Percentiles rank a stretch among this genome's conserved stretches.
phyloP scores from a whole-genome alignment of 2,329 filamentous ascomycete genomes.

The Trichoderma sp. region DNA sequence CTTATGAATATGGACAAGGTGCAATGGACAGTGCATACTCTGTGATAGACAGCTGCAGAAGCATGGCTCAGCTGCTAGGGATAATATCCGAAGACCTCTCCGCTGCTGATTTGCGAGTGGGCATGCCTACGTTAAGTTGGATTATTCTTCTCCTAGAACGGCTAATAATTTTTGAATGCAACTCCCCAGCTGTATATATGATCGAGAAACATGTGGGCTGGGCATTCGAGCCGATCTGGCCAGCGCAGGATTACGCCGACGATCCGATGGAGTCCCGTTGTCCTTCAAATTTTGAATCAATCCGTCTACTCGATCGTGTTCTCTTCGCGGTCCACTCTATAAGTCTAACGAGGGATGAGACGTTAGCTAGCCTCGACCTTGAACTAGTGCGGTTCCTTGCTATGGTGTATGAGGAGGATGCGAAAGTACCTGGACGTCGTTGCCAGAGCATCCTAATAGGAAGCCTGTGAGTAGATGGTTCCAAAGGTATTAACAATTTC shows the following conservation, averaged over 20 bases:
- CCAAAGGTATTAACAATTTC: neutral
- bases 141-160: neutral
- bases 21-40: neutral
- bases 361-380: neutral
- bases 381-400: neutral
- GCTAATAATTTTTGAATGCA: neutral
- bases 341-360: neutral
- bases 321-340: neutral
- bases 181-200: neutral
- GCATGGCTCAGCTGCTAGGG: neutral
- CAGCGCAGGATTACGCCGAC: neutral
- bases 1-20: neutral
- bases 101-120: neutral
- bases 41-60: neutral
- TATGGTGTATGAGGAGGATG: neutral
- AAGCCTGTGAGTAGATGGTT: neutral
- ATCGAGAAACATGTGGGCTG: neutral
- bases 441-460: neutral
- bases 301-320: neutral
- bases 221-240: neutral
- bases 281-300: neutral
- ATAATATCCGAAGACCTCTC: neutral
- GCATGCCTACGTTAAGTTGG: neutral
- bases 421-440: neutral
- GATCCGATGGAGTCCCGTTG: neutral